Conservation (phyloP, 345 rosid species). For the Erodium maritimum region DNA sequence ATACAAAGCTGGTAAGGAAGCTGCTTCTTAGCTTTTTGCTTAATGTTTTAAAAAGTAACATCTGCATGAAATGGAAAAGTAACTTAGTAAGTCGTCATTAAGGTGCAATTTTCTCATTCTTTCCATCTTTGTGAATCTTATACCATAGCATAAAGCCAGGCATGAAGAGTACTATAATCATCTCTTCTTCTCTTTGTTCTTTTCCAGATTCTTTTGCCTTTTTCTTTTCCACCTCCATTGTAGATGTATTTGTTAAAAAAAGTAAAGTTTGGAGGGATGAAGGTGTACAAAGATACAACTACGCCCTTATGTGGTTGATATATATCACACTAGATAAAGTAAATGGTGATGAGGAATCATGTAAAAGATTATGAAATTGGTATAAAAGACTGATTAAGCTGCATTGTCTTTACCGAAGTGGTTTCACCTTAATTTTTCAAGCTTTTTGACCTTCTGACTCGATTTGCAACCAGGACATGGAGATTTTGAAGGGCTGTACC, state of each 20-base stretch:
- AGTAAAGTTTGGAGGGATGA: neutral
- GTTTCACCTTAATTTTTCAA: neutral
- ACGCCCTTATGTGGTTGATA: neutral
- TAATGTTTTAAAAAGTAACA: neutral
- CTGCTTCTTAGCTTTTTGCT: conserved; percentile 9
- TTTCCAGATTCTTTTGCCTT: neutral
- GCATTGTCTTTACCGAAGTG: neutral
- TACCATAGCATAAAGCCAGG: neutral
- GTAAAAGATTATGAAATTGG: neutral
- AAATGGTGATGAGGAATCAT: neutral
- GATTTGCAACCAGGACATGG: conserved; percentile 47
- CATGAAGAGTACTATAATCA: neutral
- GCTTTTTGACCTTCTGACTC: conserved; percentile 1
- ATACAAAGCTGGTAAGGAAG: conserved; percentile 53
- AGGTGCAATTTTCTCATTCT: conserved; percentile 22
- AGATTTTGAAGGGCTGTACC: conserved; percentile 23
- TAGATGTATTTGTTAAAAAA: neutral
- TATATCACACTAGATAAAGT: neutral
- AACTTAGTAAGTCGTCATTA: conserved; percentile 8
- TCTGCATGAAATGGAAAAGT: neutral
- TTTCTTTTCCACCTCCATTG: neutral
- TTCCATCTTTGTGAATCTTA: conserved; percentile 2
- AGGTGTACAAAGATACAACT: neutral
- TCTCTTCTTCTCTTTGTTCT: neutral
- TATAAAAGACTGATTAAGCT: conserved; percentile 2